Percentiles rank a stretch among this genome's conserved stretches.
phyloP scores from a whole-genome alignment of 2,329 filamentous ascomycete species.

The Blastomyces silverae region DNA sequence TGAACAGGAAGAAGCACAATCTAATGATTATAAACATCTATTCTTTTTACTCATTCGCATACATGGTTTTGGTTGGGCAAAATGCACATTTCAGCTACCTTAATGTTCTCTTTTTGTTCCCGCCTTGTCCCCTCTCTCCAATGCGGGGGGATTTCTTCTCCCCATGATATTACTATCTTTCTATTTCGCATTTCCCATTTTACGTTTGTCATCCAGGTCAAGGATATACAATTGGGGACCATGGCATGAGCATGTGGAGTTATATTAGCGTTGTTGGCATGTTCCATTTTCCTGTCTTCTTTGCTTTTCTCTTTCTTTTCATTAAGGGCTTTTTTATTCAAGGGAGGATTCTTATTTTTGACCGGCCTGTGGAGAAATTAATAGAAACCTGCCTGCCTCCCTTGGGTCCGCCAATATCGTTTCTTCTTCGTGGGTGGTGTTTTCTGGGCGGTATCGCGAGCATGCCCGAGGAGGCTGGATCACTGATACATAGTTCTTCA shows the following conservation, averaged over 20 bases:
- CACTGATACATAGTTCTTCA: too few species aligned
- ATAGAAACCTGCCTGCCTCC: background rate
- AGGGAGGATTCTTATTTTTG: background rate
- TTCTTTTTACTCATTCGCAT: too few species aligned
- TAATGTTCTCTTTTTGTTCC: background rate
- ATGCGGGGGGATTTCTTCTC: background rate
- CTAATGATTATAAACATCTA: background rate
- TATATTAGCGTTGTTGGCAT: constrained; percentile 4
- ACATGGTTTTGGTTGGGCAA: too few species aligned
- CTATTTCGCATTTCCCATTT: background rate
- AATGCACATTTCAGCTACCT: too few species aligned
- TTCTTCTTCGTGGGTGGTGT: background rate
- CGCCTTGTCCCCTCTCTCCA: background rate
- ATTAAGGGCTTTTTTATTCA: background rate
- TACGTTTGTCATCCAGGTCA: constrained; percentile 10
- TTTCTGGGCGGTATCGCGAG: background rate
- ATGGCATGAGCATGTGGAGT: constrained; percentile 13
- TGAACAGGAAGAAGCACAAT: constrained; percentile 39
- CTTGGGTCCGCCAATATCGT: background rate
- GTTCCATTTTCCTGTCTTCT: background rate
- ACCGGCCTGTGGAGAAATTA: background rate
- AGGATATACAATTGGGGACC: constrained; percentile 9
- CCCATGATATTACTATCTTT: background rate
- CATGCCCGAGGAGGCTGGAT: too few species aligned
- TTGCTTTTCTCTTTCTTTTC: background rate